Conservation (phyloP, 768 basidiomycete genomes). For the Agrocybe praecox region DNA sequence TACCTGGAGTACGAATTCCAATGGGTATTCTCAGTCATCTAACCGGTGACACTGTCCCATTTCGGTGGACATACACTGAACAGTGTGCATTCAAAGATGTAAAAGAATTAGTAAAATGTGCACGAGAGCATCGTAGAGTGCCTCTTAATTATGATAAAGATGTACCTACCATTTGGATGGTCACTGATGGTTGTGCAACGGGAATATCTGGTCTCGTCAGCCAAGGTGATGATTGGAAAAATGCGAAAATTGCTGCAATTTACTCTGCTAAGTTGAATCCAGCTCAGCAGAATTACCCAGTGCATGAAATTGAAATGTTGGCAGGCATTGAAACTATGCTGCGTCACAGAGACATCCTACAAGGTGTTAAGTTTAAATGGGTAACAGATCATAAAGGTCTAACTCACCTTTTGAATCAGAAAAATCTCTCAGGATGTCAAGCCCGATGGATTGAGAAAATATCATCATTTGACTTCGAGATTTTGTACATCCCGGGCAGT, state of each 20-base stretch:
- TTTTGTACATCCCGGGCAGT: background rate
- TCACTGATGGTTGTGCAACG: conserved; percentile 27
- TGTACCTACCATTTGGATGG: conserved; percentile 23
- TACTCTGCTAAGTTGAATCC: conserved; percentile 34
- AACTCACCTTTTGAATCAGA: conserved; percentile 9
- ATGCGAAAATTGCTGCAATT: conserved; percentile 24
- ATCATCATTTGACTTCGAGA: conserved; percentile 1
- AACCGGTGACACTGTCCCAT: conserved; percentile 14
- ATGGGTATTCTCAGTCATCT: conserved; percentile 29
- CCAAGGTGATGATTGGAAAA: conserved; percentile 20
- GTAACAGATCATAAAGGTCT: conserved; percentile 29
- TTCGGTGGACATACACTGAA: conserved; percentile 21
- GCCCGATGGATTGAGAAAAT: conserved; percentile 33
- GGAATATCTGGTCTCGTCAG: conserved; percentile 27
- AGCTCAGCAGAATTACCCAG: conserved; percentile 35
- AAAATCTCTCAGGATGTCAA: conserved; percentile 30
- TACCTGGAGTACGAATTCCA: conserved; percentile 29
- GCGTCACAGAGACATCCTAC: conserved; percentile 23
- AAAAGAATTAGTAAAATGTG: conserved; percentile 18
- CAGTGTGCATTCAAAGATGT: conserved; percentile 31
- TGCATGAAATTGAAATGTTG: conserved; percentile 36
- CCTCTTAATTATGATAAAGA: conserved; percentile 12
- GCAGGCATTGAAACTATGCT: conserved; percentile 32
- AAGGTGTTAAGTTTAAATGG: conserved; percentile 27
- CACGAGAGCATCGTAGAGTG: conserved; percentile 18